These are phyloP conservation scores for Zizania palustris DNA, from an alignment of 202 grass and related monocot species.

Conservation along the genomic window DNA sequence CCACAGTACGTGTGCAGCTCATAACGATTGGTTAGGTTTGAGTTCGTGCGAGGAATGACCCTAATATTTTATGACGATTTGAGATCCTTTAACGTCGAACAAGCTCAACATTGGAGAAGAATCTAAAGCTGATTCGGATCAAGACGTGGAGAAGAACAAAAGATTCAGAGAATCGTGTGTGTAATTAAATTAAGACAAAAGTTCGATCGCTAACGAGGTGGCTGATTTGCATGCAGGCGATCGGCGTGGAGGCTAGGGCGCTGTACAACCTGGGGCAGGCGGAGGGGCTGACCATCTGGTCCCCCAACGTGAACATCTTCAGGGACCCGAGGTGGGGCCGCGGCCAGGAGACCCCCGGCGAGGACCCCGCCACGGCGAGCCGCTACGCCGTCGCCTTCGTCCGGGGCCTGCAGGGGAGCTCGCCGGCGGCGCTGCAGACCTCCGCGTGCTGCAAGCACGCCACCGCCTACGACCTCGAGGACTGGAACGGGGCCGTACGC, in stretches of 20 bases:
- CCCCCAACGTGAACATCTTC: constrained; percentile 73
- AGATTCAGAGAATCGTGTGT: no score
- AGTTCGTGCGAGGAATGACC: no score
- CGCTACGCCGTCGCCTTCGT: constrained; percentile 67
- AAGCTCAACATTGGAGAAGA: no score
- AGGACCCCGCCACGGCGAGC: constrained; percentile 58
- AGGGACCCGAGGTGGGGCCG: constrained; percentile 81
- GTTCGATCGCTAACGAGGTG: no score
- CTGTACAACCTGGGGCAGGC: constrained; percentile 64
- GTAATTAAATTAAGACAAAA: no score
- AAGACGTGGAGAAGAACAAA: no score
- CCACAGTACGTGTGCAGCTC: no score
- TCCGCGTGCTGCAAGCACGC: constrained; percentile 85
- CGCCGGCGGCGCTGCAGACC: constrained; percentile 45
- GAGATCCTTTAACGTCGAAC: no score
- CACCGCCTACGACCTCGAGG: constrained; percentile 73
- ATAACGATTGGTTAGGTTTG: no score
- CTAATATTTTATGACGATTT: no score
- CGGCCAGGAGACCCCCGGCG: constrained; percentile 84
- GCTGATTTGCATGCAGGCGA: constrained; percentile 38
- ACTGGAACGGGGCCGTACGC: constrained; percentile 57
- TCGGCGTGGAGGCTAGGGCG: constrained; percentile 56
- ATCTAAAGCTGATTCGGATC: no score
- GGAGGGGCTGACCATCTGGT: constrained; percentile 69
- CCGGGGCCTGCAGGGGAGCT: constrained; percentile 55